These are phyloP conservation scores for Penicillium sclerotigenum DNA, from an alignment of 2,329 filamentous ascomycete species.

Conservation along the genomic window DNA sequence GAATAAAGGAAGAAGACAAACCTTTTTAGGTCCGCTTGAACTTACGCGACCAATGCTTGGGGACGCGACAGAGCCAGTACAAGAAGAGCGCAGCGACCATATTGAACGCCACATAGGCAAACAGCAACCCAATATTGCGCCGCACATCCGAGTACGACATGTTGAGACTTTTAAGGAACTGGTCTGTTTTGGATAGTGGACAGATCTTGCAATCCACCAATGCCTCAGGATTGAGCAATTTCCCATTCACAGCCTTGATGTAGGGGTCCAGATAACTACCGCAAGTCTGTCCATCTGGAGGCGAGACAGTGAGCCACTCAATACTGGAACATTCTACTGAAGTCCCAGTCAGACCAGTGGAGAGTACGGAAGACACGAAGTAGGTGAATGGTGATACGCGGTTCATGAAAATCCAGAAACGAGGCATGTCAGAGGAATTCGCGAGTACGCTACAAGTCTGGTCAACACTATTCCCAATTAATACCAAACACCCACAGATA, in stretches of 20 bases:
- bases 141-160: slow-evolving; percentile 47
- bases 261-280: slow-evolving; percentile 60
- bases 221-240: slow-evolving; percentile 60
- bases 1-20: background rate
- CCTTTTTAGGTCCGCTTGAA: slow-evolving; percentile 34
- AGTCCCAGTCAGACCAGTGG: slow-evolving; percentile 33
- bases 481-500: background rate
- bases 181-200: slow-evolving; percentile 39
- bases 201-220: slow-evolving; percentile 58
- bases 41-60: slow-evolving; percentile 46
- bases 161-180: slow-evolving; percentile 51
- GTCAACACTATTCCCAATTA: background rate
- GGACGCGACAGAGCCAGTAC: slow-evolving; percentile 56
- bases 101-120: slow-evolving; percentile 54
- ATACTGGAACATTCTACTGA: slow-evolving; percentile 33
- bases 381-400: slow-evolving; percentile 66
- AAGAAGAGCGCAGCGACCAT: slow-evolving; percentile 47
- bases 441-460: slow-evolving; percentile 55
- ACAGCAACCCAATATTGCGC: slow-evolving; percentile 56
- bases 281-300: slow-evolving; percentile 63
- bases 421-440: slow-evolving; percentile 55
- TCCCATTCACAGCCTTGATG: slow-evolving; percentile 52
- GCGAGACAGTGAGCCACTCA: slow-evolving; percentile 35
- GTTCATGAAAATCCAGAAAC: slow-evolving; percentile 79
- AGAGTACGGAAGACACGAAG: slow-evolving; percentile 43